These are phyloP conservation scores for Aeschynomene evenia DNA, from an alignment of 306 rosid genomes.

Conservation along the genomic window DNA sequence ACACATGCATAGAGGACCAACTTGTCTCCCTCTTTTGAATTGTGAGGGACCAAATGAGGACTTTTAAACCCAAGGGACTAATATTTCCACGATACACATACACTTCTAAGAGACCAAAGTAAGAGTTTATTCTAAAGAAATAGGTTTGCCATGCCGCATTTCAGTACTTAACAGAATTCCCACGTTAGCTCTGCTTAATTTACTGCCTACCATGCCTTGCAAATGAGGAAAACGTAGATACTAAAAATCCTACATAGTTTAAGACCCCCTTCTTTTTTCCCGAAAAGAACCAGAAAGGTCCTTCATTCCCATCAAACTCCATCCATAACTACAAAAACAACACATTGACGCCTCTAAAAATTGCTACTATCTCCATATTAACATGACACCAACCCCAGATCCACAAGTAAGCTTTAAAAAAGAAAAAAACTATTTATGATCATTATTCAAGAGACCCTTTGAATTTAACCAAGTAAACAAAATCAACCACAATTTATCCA, in stretches of 20 bases:
- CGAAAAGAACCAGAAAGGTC: not conserved
- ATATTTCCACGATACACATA: no score
- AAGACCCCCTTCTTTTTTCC: not conserved
- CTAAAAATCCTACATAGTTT: not conserved
- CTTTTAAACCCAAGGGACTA: no score
- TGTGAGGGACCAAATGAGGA: no score
- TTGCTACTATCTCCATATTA: not conserved
- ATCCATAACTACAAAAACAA: not conserved
- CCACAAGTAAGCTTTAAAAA: not conserved
- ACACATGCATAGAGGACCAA: no score
- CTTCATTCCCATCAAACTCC: not conserved
- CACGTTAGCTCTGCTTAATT: conserved; percentile 7
- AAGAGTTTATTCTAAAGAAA: no score
- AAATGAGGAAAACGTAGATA: not conserved
- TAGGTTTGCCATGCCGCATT: not conserved
- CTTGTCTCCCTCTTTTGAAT: no score
- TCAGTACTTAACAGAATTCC: not conserved
- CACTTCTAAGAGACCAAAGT: no score
- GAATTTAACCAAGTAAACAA: not conserved
- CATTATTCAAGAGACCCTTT: not conserved
- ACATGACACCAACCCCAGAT: not conserved
- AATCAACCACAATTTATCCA: no score
- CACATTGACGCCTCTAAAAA: conserved; percentile 1
- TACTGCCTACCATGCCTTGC: not conserved
- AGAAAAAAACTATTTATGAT: no score